These are phyloP conservation scores for Leptodontidium sp. DNA, from an alignment of 2,329 filamentous ascomycete species.

Conservation along the genomic window DNA sequence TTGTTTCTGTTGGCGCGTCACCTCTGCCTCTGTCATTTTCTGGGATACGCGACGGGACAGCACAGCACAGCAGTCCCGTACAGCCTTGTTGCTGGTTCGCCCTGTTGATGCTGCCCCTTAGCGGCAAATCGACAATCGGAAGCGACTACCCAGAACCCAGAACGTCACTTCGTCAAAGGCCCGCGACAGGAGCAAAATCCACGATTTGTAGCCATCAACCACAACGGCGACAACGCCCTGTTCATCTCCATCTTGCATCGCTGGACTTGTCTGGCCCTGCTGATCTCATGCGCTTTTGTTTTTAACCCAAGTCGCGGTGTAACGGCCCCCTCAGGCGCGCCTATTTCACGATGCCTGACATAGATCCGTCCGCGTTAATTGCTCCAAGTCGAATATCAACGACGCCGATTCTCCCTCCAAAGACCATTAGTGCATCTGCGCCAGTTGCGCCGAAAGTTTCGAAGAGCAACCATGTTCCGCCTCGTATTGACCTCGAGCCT, in stretches of 20 bases:
- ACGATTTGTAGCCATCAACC: constrained; percentile 31
- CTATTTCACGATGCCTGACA: constrained; percentile 65
- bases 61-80: neutral
- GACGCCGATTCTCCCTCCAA: constrained; percentile 65
- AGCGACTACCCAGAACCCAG: neutral
- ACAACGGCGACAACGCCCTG: constrained; percentile 20
- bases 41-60: constrained; percentile 20
- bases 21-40: neutral
- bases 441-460: constrained; percentile 54
- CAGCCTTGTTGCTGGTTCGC: too few relatives aligned
- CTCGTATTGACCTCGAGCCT: constrained; percentile 73
- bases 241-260: constrained; percentile 39
- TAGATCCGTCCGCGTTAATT: constrained; percentile 70
- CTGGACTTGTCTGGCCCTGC: constrained; percentile 37
- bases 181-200: constrained; percentile 22
- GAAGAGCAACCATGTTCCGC: constrained; percentile 69
- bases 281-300: constrained; percentile 43
- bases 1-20: constrained; percentile 1
- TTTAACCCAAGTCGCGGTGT: constrained; percentile 39
- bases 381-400: constrained; percentile 62
- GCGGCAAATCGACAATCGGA: neutral
- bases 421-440: constrained; percentile 63
- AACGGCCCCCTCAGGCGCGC: constrained; percentile 41
- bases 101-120: neutral
- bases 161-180: constrained; percentile 33